Percentiles rank a stretch among this genome's conserved stretches.
These are phyloP conservation scores for Penicillium roqueforti DNA, from an alignment of 495 filamentous ascomycete genomes.

Conservation along the genomic window DNA sequence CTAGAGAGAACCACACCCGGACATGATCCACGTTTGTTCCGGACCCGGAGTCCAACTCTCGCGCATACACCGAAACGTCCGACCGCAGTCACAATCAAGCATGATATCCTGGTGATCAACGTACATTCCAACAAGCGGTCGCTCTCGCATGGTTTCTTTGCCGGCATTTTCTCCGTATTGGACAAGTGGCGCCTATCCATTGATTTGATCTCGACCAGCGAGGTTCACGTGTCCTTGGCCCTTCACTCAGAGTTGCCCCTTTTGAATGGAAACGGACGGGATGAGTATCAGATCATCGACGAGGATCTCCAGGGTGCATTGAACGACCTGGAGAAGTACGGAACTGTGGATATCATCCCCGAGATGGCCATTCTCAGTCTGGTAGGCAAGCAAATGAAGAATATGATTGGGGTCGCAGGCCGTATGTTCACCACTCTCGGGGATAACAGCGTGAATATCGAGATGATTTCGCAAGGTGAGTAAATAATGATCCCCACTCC, in stretches of 20 bases:
- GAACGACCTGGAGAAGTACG: slow-evolving; percentile 68
- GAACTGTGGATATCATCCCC: slow-evolving; percentile 76
- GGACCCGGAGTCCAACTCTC: slow-evolving; percentile 46
- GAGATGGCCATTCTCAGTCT: slow-evolving; percentile 90
- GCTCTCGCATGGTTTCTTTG: slow-evolving; percentile 86
- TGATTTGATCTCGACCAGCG: slow-evolving; percentile 87
- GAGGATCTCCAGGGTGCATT: slow-evolving; percentile 62
- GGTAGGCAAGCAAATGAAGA: slow-evolving; percentile 92
- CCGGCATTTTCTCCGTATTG: slow-evolving; percentile 81
- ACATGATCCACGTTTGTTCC: slow-evolving; percentile 45
- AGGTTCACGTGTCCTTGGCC: slow-evolving; percentile 95
- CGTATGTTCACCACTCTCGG: slow-evolving; percentile 87
- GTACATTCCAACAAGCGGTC: slow-evolving; percentile 90
- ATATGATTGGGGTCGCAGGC: slow-evolving; percentile 86
- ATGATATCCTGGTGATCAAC: slow-evolving; percentile 86
- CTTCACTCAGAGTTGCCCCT: slow-evolving; percentile 64
- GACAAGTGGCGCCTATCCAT: slow-evolving; percentile 76
- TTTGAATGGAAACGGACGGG: slow-evolving; percentile 52
- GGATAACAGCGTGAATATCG: slow-evolving; percentile 84
- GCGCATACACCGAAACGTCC: slow-evolving; percentile 60
- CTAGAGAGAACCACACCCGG: slow-evolving; percentile 43
- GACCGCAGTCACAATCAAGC: slow-evolving; percentile 94
- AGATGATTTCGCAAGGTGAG: slow-evolving; percentile 96
- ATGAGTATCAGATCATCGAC: slow-evolving; percentile 61
- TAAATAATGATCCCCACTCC: slow-evolving; percentile 12